Conservation (phyloP, 2,329 filamentous ascomycete species). For the Paraphaeosphaeria minitans region DNA sequence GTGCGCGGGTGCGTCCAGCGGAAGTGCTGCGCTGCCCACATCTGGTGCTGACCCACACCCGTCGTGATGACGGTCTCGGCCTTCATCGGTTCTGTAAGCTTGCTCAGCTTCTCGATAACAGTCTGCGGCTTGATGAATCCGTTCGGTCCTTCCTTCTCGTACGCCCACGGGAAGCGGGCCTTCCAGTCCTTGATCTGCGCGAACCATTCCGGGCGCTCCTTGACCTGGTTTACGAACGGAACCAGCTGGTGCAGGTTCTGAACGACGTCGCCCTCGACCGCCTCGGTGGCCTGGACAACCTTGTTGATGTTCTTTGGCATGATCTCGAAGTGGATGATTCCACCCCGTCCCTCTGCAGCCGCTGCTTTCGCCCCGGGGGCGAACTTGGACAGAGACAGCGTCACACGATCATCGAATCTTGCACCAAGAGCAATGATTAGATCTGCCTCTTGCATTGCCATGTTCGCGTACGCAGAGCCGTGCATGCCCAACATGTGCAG, state of each 20-base stretch:
- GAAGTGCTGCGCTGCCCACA: slow-evolving; percentile 98
- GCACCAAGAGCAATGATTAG: slow-evolving; percentile 92
- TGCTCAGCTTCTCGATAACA: slow-evolving; percentile 86
- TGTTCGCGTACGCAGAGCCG: slow-evolving; percentile 94
- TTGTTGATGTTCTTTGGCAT: slow-evolving; percentile 99
- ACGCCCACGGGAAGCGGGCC: slow-evolving; percentile 83
- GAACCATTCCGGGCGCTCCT: slow-evolving; percentile 84
- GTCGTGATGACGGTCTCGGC: slow-evolving; percentile 86
- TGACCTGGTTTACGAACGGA: slow-evolving; percentile 68
- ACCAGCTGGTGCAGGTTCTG: slow-evolving; percentile 77
- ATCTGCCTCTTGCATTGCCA: slow-evolving; percentile 96
- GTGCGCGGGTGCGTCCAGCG: slow-evolving; percentile 88
- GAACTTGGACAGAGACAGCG: slow-evolving; percentile 79
- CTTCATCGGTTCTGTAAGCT: slow-evolving; percentile 80
- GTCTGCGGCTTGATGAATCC: slow-evolving; percentile 94
- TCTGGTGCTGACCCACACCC: slow-evolving; percentile 97
- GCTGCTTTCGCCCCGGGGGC: slow-evolving; percentile 86
- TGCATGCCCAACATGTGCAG: slow-evolving; percentile 99
- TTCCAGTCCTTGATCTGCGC: slow-evolving; percentile 90
- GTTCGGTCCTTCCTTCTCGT: slow-evolving; percentile 75
- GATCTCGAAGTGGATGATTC: slow-evolving; percentile 97
- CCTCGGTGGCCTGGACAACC: slow-evolving; percentile 94
- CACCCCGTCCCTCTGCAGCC: slow-evolving; percentile 81
- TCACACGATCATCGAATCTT: slow-evolving; percentile 96
- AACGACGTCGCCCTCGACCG: slow-evolving; percentile 89